Conservation (phyloP, 2,329 filamentous ascomycete genomes). For the Diplodia intermedia region DNA sequence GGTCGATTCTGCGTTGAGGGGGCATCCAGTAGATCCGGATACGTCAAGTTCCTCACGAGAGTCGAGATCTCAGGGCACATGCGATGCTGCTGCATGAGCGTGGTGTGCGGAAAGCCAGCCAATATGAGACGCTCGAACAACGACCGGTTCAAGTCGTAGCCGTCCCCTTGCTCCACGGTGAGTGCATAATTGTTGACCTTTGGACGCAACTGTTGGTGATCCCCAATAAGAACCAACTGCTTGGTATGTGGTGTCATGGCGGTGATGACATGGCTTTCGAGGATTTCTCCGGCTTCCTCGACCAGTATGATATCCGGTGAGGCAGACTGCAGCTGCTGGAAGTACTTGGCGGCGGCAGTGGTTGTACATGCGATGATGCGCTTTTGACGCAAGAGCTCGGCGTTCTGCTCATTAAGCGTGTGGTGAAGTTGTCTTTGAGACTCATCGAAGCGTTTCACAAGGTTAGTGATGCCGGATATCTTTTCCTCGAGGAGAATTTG, state of each 20-base stretch:
- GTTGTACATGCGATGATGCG: slow-evolving; percentile 74
- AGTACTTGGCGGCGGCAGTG: slow-evolving; percentile 70
- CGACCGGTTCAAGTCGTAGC: slow-evolving; percentile 71
- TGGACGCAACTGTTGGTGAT: slow-evolving; percentile 75
- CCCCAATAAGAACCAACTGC: slow-evolving; percentile 74
- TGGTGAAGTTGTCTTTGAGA: slow-evolving; percentile 42
- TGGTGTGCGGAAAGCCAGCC: slow-evolving; percentile 60
- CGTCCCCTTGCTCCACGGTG: slow-evolving; percentile 67
- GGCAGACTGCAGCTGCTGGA: slow-evolving; percentile 60
- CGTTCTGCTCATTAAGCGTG: slow-evolving; percentile 40
- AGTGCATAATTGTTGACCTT: slow-evolving; percentile 68
- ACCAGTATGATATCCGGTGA: slow-evolving; percentile 68
- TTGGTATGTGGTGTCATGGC: slow-evolving; percentile 63
- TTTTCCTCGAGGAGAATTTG: slow-evolving; percentile 57
- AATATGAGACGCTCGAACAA: slow-evolving; percentile 72
- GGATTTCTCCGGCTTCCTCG: slow-evolving; percentile 76
- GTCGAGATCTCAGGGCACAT: slow-evolving; percentile 72
- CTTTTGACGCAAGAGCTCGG: slow-evolving; percentile 56
- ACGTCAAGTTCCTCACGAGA: slow-evolving; percentile 65
- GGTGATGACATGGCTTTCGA: slow-evolving; percentile 71
- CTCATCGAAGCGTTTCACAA: slow-evolving; percentile 53
- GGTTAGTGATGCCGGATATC: slow-evolving; percentile 50
- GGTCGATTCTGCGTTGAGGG: slow-evolving; percentile 57
- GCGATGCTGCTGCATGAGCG: slow-evolving; percentile 68
- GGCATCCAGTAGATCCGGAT: slow-evolving; percentile 66